phyloP scores from a whole-genome alignment of 345 rosid species.

The Euphorbia peplus region DNA sequence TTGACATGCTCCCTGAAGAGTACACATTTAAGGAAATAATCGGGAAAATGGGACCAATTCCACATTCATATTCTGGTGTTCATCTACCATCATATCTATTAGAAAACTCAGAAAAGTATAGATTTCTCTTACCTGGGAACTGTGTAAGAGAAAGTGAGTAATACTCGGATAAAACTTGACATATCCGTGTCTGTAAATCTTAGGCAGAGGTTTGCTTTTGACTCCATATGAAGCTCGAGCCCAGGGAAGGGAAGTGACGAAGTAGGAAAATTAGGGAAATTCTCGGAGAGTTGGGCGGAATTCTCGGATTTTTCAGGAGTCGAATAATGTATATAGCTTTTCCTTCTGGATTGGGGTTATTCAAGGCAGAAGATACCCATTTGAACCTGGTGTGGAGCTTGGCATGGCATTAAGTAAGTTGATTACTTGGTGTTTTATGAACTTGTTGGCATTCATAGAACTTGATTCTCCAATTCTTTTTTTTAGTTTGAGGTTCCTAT shows the following conservation, averaged over 20 bases:
- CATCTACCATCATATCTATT: conserved; percentile 59
- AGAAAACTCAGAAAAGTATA: conserved; percentile 55
- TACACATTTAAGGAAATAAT: conserved; percentile 68
- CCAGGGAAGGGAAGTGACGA: no score
- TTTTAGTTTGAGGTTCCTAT: conserved; percentile 22
- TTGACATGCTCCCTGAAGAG: conserved; percentile 79
- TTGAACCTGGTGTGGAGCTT: conserved; percentile 14
- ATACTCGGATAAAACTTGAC: conserved; percentile 6
- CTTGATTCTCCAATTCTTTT: conserved; percentile 14
- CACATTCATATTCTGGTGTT: conserved; percentile 68
- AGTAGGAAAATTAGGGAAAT: conserved; percentile 15
- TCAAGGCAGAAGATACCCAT: conserved; percentile 17
- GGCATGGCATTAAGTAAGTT: conserved; percentile 12
- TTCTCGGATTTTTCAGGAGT: conserved; percentile 30
- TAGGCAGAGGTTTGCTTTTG: conserved; percentile 18
- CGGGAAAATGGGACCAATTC: conserved; percentile 74
- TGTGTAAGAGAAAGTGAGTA: conserved; percentile 57
- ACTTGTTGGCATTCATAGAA: conserved; percentile 17
- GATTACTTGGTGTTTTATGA: conserved; percentile 16
- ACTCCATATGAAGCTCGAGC: conserved; percentile 22
- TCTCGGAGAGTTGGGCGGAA: conserved; percentile 19
- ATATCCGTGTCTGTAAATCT: conserved; percentile 19
- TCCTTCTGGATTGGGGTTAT: conserved; percentile 19
- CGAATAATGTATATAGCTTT: conserved; percentile 38
- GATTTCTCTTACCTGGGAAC: conserved; percentile 59